Evolutionary conservation across 306 rosid species (phyloP).

Genomic region (Gillenia trifoliata): DNA sequence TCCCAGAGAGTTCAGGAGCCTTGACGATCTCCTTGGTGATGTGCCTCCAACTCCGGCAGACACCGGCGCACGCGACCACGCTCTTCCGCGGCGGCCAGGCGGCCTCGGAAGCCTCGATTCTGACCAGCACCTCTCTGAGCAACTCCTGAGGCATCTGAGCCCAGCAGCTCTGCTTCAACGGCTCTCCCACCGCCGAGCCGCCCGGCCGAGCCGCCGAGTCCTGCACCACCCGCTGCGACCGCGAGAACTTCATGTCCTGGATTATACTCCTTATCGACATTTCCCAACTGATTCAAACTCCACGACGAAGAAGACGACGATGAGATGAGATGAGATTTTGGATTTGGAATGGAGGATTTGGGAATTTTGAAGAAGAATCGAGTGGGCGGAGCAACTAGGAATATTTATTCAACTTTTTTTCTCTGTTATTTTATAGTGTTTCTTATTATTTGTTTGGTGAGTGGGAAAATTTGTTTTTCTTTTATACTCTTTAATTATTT

Average conservation of each 20-base stretch:
- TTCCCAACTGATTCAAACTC: not conserved
- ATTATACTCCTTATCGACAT: slow-evolving; percentile 62
- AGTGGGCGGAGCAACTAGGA: not conserved
- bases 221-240: slow-evolving; percentile 66
- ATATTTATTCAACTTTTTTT: not conserved
- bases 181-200: slow-evolving; percentile 12
- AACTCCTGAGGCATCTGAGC: slow-evolving; percentile 94
- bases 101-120: slow-evolving; percentile 73
- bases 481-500: not conserved
- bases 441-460: not conserved
- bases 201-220: slow-evolving; percentile 23
- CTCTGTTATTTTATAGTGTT: not conserved
- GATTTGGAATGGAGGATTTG: not conserved
- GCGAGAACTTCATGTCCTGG: slow-evolving; percentile 62
- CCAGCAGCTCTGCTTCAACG: slow-evolving; percentile 72
- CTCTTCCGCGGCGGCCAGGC: slow-evolving; percentile 79
- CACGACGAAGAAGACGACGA: not conserved
- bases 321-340: not conserved
- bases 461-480: not conserved
- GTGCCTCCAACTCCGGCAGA: slow-evolving; percentile 86
- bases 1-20: slow-evolving; percentile 61
- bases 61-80: slow-evolving; percentile 93
- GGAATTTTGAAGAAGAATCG: not conserved
- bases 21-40: slow-evolving; percentile 78
- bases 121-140: slow-evolving; percentile 66